These are phyloP conservation scores for Cercospora sp. DNA, from an alignment of 2,329 filamentous ascomycete species.

Conservation along the genomic window DNA sequence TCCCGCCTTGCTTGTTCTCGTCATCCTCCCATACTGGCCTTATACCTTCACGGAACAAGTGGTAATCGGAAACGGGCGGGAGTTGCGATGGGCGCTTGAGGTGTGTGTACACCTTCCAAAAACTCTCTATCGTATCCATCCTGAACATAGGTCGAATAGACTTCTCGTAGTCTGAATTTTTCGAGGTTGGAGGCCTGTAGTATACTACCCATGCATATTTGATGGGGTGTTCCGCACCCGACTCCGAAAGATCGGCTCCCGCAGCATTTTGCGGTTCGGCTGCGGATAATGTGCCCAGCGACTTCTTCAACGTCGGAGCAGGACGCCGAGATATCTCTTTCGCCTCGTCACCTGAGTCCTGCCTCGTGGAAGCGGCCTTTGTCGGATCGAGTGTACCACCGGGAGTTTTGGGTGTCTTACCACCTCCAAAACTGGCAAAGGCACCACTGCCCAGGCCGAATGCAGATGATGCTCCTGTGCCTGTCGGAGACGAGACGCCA, in stretches of 20 bases:
- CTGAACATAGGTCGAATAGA: conserved; percentile 84
- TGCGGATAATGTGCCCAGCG: conserved; percentile 28
- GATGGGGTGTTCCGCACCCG: conserved; percentile 51
- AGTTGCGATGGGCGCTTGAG: conserved; percentile 85
- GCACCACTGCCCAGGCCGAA: conserved; percentile 94
- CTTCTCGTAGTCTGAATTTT: conserved; percentile 98
- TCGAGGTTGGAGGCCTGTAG: conserved; percentile 94
- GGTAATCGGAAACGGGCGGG: conserved; percentile 93
- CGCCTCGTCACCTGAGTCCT: conserved; percentile 53
- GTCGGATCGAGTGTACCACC: conserved; percentile 78
- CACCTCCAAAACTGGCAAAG: conserved; percentile 82
- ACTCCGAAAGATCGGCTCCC: conserved; percentile 32
- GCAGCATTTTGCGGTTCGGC: conserved; percentile 41
- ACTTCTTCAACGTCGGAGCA: conserved; percentile 31
- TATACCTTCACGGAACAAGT: conserved; percentile 95
- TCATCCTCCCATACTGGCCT: conserved; percentile 98
- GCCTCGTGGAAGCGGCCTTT: conserved; percentile 64
- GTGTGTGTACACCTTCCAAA: conserved; percentile 86
- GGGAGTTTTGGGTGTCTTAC: conserved; percentile 76
- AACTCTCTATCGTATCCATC: conserved; percentile 82
- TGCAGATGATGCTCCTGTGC: conserved; percentile 75
- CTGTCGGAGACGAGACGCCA: conserved; percentile 70
- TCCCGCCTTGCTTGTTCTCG: conserved; percentile 91
- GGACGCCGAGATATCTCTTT: conserved; percentile 30
- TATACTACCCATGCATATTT: conserved; percentile 94